A percentile compares a stretch with the other conserved stretches of the same genome.
Conservation (phyloP, 208 protist genomes). For the Herpetomonas tarakana region DNA sequence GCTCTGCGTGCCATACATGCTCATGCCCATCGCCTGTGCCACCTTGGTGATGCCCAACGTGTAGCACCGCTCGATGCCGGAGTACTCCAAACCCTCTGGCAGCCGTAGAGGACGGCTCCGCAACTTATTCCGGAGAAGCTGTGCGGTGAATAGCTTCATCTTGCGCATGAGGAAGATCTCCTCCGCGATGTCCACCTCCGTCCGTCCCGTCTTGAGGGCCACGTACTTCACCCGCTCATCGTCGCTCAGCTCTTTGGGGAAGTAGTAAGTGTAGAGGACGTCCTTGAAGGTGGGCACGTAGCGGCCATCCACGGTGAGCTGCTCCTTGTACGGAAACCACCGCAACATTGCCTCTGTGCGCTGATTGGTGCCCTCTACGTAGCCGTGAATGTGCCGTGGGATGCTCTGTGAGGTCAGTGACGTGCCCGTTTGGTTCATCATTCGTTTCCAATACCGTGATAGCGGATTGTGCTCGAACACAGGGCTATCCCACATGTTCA, state of each 20-base stretch:
- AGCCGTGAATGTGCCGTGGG: slow-evolving; percentile 87
- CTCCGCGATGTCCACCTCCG: slow-evolving; percentile 75
- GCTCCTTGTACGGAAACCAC: slow-evolving; percentile 88
- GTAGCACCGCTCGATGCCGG: slow-evolving; percentile 79
- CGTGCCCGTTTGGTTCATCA: slow-evolving; percentile 72
- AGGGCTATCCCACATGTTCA: slow-evolving; percentile 84
- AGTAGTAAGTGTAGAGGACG: slow-evolving; percentile 81
- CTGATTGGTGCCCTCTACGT: slow-evolving; percentile 64
- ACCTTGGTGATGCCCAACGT: slow-evolving; percentile 73
- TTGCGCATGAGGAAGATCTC: slow-evolving; percentile 90
- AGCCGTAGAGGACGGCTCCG: slow-evolving; percentile 64
- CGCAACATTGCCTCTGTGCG: slow-evolving; percentile 65
- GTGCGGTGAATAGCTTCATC: slow-evolving; percentile 78
- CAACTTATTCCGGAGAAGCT: slow-evolving; percentile 80
- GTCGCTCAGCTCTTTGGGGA: slow-evolving; percentile 73
- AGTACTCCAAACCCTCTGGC: slow-evolving; percentile 81
- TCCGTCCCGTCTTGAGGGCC: slow-evolving; percentile 68
- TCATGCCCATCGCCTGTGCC: slow-evolving; percentile 83
- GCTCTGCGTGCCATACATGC: slow-evolving; percentile 76
- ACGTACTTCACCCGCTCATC: slow-evolving; percentile 83
- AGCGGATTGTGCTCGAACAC: slow-evolving; percentile 80
- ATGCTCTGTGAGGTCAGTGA: slow-evolving; percentile 80
- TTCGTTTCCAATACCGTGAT: slow-evolving; percentile 79
- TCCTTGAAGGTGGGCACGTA: slow-evolving; percentile 78
- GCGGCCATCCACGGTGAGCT: slow-evolving; percentile 78